Evolutionary conservation across 208 protist species (phyloP).

Genomic region (Wallacemonas collosoma): DNA sequence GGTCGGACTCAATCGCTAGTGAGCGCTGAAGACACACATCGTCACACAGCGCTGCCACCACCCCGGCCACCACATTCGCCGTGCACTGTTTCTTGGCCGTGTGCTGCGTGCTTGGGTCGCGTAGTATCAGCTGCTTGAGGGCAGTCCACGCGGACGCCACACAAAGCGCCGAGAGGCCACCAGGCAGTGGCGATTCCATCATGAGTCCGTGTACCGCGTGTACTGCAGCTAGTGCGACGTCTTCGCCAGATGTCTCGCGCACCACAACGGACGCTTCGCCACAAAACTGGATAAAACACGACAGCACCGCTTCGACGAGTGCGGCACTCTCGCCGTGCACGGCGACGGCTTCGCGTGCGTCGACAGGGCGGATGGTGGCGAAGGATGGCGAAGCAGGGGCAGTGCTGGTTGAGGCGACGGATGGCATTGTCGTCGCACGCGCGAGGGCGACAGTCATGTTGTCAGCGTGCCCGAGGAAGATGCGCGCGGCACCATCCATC

Average conservation of each 20-base stretch:
- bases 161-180: slow-evolving; percentile 6
- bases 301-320: slow-evolving; percentile 26
- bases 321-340: slow-evolving; percentile 11
- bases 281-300: slow-evolving; percentile 50
- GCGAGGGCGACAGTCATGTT: slow-evolving; percentile 27
- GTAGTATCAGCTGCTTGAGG: slow-evolving; percentile 43
- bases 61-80: slow-evolving; percentile 39
- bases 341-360: not conserved
- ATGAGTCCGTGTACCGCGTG: slow-evolving; percentile 62
- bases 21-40: slow-evolving; percentile 41
- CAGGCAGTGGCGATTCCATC: slow-evolving; percentile 34
- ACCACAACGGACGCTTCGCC: slow-evolving; percentile 44
- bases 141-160: slow-evolving; percentile 47
- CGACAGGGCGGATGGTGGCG: not conserved
- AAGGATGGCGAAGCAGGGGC: not conserved
- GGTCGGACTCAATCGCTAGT: slow-evolving; percentile 13
- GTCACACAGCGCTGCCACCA: slow-evolving; percentile 57
- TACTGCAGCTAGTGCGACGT: slow-evolving; percentile 49
- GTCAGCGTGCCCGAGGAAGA: slow-evolving; percentile 54
- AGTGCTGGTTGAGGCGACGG: slow-evolving; percentile 9
- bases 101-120: slow-evolving; percentile 20
- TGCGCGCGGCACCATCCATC: slow-evolving; percentile 55
- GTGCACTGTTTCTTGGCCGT: slow-evolving; percentile 55
- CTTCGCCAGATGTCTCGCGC: slow-evolving; percentile 48
- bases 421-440: not conserved